Conservation (phyloP, 768 basidiomycete species). For the Asterophora parasitica region DNA sequence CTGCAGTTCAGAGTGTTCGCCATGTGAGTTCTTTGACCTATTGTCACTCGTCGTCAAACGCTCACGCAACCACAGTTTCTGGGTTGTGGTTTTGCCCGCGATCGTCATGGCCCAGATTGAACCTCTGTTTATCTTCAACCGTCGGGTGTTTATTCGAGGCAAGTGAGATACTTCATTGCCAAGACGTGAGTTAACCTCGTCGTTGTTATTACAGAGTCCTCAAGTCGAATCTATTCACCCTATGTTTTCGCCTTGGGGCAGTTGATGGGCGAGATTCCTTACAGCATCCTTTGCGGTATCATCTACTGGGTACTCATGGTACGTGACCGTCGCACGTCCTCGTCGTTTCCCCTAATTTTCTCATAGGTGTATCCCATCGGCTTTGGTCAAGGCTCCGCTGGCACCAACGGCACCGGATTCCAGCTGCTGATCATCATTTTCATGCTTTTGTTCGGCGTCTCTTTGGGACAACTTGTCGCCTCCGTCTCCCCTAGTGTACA, state of each 20-base stretch:
- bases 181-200: background rate
- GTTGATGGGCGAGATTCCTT: constrained; percentile 77
- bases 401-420: constrained; percentile 63
- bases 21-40: constrained; percentile 41
- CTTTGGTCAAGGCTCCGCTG: constrained; percentile 59
- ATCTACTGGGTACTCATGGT: constrained; percentile 78
- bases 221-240: constrained; percentile 81
- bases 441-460: constrained; percentile 61
- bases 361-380: constrained; percentile 57
- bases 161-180: constrained; percentile 7
- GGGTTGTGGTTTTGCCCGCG: constrained; percentile 63
- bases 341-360: background rate
- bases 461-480: constrained; percentile 69
- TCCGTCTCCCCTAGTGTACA: constrained; percentile 74
- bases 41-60: background rate
- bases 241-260: constrained; percentile 83
- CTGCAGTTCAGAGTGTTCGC: constrained; percentile 80
- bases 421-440: constrained; percentile 66
- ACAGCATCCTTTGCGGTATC: constrained; percentile 61
- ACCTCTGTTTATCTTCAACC: constrained; percentile 75
- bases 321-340: constrained; percentile 10
- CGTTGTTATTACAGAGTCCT: constrained; percentile 45
- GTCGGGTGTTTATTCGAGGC: constrained; percentile 42
- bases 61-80: constrained; percentile 40
- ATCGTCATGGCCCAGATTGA: constrained; percentile 79